Conservation (phyloP, 202 grass and related monocot species). For the Saccharum hybrid region DNA sequence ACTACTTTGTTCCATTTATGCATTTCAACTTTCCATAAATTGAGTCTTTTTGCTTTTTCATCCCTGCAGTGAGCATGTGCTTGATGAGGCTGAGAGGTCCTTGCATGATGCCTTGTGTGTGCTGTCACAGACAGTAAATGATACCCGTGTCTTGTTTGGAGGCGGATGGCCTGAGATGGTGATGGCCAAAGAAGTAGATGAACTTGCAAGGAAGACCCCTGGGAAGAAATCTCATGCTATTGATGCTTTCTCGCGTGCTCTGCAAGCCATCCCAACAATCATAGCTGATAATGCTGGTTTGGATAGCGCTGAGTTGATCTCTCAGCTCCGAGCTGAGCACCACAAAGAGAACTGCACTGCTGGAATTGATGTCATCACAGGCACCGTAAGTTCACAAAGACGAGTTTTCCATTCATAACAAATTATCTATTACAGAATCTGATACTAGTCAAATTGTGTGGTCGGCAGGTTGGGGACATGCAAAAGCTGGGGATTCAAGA, state of each 20-base stretch:
- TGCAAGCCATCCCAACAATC: slow-evolving; percentile 92
- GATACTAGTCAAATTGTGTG: neutral
- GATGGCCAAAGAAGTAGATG: slow-evolving; percentile 90
- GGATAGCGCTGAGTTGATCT: slow-evolving; percentile 87
- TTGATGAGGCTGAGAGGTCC: slow-evolving; percentile 94
- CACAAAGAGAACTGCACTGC: slow-evolving; percentile 71
- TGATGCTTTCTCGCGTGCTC: slow-evolving; percentile 75
- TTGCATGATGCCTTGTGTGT: slow-evolving; percentile 95
- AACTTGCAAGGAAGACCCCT: slow-evolving; percentile 88
- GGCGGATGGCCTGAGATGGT: slow-evolving; percentile 98
- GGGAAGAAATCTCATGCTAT: slow-evolving; percentile 97
- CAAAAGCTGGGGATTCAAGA: slow-evolving; percentile 83
- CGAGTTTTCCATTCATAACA: neutral
- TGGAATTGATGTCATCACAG: slow-evolving; percentile 85
- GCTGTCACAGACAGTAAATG: slow-evolving; percentile 93
- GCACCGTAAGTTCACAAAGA: slow-evolving; percentile 63
- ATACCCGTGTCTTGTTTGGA: slow-evolving; percentile 82
- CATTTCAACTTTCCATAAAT: neutral
- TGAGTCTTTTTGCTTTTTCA: slow-evolving; percentile 14
- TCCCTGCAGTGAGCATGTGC: slow-evolving; percentile 79
- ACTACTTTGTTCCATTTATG: neutral
- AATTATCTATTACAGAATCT: neutral
- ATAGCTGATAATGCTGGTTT: slow-evolving; percentile 90
- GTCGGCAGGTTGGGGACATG: slow-evolving; percentile 85
- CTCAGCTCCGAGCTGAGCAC: slow-evolving; percentile 97